These are phyloP conservation scores for Canavalia ensiformis DNA, from an alignment of 306 rosid species.

Conservation along the genomic window DNA sequence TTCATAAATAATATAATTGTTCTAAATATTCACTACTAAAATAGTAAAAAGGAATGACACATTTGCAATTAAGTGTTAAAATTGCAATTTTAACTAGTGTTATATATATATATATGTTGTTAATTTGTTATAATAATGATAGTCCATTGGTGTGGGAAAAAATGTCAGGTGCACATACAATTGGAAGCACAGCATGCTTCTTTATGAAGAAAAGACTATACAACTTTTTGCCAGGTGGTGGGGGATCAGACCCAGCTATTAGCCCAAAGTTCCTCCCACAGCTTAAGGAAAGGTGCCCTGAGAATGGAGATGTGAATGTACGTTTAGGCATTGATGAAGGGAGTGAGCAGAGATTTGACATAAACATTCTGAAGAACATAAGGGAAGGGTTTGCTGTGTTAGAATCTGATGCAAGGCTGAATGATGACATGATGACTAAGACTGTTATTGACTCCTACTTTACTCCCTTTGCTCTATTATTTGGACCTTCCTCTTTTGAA, in stretches of 20 bases:
- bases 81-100: neutral
- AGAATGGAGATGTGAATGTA: conserved; percentile 58
- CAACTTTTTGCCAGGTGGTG: conserved; percentile 63
- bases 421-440: conserved; percentile 63
- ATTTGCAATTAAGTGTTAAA: neutral
- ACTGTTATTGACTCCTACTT: conserved; percentile 67
- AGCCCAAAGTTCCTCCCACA: conserved; percentile 56
- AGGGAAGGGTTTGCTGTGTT: conserved; percentile 76
- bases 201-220: conserved; percentile 79
- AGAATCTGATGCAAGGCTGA: conserved; percentile 85
- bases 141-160: neutral
- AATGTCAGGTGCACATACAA: conserved; percentile 83
- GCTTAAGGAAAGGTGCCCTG: conserved; percentile 66
- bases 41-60: neutral
- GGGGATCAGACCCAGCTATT: conserved; percentile 79
- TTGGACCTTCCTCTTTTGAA: conserved; percentile 72
- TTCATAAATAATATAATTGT: too few relatives aligned
- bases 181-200: conserved; percentile 96
- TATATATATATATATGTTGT: neutral
- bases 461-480: conserved; percentile 46
- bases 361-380: conserved; percentile 68
- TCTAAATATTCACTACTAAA: neutral
- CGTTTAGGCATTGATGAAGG: conserved; percentile 69
- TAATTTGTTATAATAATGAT: neutral
- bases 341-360: conserved; percentile 63